Evolutionary conservation across 2,329 filamentous ascomycete genomes (phyloP).

Genomic region (Sporothrix humicola): DNA sequence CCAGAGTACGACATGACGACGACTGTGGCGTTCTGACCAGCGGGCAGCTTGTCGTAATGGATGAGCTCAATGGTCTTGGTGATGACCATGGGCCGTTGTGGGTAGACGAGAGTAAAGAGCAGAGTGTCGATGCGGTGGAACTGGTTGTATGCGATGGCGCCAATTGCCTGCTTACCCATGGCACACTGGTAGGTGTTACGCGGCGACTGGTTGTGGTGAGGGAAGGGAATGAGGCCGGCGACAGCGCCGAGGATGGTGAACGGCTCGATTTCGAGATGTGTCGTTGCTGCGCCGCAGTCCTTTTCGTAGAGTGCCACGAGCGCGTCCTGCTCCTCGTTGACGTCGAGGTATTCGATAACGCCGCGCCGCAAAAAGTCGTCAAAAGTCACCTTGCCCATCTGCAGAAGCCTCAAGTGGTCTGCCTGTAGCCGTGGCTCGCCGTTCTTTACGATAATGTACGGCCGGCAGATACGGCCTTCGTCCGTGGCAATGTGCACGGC

Average conservation of each 20-base stretch:
- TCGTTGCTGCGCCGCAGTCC: conserved; percentile 81
- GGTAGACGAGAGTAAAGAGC: conserved; percentile 95
- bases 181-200: conserved; percentile 99
- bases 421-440: conserved; percentile 79
- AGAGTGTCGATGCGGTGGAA: conserved; percentile 96
- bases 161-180: conserved; percentile 99
- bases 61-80: conserved; percentile 95
- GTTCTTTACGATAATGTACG: conserved; percentile 93
- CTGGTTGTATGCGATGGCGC: conserved; percentile 97
- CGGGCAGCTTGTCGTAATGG: conserved; percentile 95
- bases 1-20: conserved; percentile 99
- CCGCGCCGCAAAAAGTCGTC: conserved; percentile 92
- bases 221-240: conserved; percentile 94
- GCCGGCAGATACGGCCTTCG: conserved; percentile 93
- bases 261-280: conserved; percentile 96
- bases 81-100: conserved; percentile 96
- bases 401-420: conserved; percentile 79
- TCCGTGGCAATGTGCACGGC: conserved; percentile 96
- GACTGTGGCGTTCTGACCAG: conserved; percentile 94
- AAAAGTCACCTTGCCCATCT: conserved; percentile 84
- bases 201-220: conserved; percentile 98
- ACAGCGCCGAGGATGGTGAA: conserved; percentile 97
- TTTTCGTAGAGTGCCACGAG: conserved; percentile 89
- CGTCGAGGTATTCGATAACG: conserved; percentile 93
- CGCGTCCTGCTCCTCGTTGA: conserved; percentile 97